Evolutionary conservation across 108 stramenopile genomes (phyloP).

Genomic region (Asterionellopsis glacialis): DNA sequence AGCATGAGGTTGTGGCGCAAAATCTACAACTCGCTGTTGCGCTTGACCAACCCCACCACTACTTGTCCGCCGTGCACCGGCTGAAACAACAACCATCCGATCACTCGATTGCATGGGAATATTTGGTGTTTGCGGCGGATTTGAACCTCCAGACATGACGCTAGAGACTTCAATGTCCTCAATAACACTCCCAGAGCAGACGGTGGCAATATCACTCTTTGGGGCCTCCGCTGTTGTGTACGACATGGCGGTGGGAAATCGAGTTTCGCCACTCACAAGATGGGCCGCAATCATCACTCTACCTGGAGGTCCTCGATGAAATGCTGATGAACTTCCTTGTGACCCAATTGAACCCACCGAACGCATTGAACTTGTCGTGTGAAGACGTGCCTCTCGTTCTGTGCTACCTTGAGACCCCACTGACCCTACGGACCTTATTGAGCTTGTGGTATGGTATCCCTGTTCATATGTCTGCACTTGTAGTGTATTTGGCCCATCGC

Average conservation of each 20-base stretch:
- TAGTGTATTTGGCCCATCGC: constrained; percentile 2
- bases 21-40: constrained; percentile 9
- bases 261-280: constrained; percentile 15
- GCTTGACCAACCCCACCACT: not conserved
- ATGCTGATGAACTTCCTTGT: constrained; percentile 15
- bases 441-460: not conserved
- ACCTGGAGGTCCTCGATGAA: constrained; percentile 8
- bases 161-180: constrained; percentile 49
- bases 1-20: not conserved
- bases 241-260: constrained; percentile 7
- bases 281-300: constrained; percentile 8
- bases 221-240: constrained; percentile 37
- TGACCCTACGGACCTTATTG: constrained; percentile 12
- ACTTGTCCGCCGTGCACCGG: too few species aligned
- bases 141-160: not conserved
- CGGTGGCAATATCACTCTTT: constrained; percentile 56
- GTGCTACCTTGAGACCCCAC: constrained; percentile 17
- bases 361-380: constrained; percentile 1
- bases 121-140: not conserved
- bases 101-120: too few species aligned
- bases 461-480: too few species aligned
- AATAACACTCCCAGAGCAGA: constrained; percentile 43
- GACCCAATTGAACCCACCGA: constrained; percentile 17
- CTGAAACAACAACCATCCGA: too few species aligned
- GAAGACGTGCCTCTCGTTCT: not conserved